Evolutionary conservation across 2,329 filamentous ascomycete species (phyloP).

Genomic region (Neopestalotiopsis rosae): DNA sequence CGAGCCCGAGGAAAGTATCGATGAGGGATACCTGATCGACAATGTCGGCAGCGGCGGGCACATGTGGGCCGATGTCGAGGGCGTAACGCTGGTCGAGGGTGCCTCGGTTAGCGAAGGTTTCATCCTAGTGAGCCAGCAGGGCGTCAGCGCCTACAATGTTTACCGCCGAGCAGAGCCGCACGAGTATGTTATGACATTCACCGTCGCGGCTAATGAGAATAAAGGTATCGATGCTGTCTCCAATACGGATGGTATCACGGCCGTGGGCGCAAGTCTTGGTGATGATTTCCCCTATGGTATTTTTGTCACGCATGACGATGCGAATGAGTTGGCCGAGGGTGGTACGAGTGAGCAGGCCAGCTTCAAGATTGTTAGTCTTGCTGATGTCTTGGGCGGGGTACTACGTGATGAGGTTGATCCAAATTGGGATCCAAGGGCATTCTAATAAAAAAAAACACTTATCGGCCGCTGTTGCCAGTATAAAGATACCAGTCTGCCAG

Average conservation of each 20-base stretch:
- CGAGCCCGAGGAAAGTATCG: constrained; percentile 46
- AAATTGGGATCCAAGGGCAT: constrained; percentile 46
- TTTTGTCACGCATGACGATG: constrained; percentile 58
- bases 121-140: constrained; percentile 57
- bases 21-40: constrained; percentile 40
- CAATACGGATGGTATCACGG: constrained; percentile 58
- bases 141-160: constrained; percentile 57
- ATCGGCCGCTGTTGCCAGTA: too few species aligned
- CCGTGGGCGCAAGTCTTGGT: constrained; percentile 49
- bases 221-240: constrained; percentile 53
- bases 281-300: constrained; percentile 48
- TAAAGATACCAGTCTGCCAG: too few species aligned
- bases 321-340: constrained; percentile 53
- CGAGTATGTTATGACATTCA: constrained; percentile 54
- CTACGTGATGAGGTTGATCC: constrained; percentile 42
- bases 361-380: constrained; percentile 54
- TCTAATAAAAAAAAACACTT: neutral
- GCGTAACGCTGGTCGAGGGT: constrained; percentile 56
- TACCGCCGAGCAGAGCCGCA: constrained; percentile 55
- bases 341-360: constrained; percentile 52
- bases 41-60: constrained; percentile 49
- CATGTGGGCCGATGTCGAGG: constrained; percentile 59
- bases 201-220: constrained; percentile 44
- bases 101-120: constrained; percentile 49
- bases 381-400: constrained; percentile 42